Base-by-base conservation (phyloP, 108 stramenopile species). In the Asterionellopsis glacialis region DNA sequence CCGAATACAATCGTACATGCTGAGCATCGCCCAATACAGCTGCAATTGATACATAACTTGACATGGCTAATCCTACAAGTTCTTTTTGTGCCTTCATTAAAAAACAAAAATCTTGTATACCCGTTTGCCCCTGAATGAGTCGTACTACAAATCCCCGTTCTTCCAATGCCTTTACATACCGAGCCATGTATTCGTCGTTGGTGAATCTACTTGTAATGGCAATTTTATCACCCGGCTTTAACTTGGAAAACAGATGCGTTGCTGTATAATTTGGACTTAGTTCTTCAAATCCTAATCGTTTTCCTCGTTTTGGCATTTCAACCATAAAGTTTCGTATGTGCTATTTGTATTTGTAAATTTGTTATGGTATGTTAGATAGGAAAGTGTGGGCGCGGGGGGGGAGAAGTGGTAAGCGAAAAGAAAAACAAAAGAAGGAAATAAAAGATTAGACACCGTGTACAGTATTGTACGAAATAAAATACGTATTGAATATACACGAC, bases 31-130 rank as follows among this genome's bases (percentile, higher is more conserved):
- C 85, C 45, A 87, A 56, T 12, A 67, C 51, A 16, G 50, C 76
- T 0, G 85, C 80, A 74, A 79, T 72, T 6, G 41, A 2, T 11
- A 73, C 56, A 62, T 60, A 87, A 14, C 80, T 79, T 11, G 85
- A 87, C 22, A 23, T 55, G 11, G 62, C 47, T 15, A 22, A 40
- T 19, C 85, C 85, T 3, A 79, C 60, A 18, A 83, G 18, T 62
- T 76, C 71, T 51, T 79, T 75, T 47, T 68, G 28, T 11, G 86
- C 67, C 13, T 27, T 33, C 44, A 64, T 57, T n/a, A 84, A 41
- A 45, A 84, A 79, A 33, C 86, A 88, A 75, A 88, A 87, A 54
- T 88, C 86, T 43, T 79, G 68, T 41, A 74, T 41, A 23, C 52
- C 67, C n/a, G 47, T 54, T 43, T 73, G 72, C 18, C 55, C 68